Conservation (phyloP, 1,139 yeast species). For the Taiozyma sp. region DNA sequence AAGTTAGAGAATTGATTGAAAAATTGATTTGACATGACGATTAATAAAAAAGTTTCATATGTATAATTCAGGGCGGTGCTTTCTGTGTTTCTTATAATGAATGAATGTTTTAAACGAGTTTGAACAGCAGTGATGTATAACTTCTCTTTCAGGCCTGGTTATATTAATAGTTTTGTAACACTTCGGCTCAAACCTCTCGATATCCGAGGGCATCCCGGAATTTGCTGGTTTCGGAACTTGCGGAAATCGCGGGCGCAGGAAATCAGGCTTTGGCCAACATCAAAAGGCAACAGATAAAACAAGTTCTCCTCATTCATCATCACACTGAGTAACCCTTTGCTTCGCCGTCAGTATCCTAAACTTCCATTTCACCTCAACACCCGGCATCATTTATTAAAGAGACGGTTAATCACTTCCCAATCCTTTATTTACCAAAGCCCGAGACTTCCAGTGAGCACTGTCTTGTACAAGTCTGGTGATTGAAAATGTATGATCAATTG, state of each 20-base stretch:
- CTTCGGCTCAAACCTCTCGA: background rate
- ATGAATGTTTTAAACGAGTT: background rate
- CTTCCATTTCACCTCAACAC: background rate
- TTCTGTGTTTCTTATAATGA: background rate
- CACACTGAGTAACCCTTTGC: background rate
- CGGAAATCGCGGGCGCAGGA: background rate
- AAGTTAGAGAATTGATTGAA: conserved; percentile 23
- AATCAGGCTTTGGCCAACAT: background rate
- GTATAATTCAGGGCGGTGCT: background rate
- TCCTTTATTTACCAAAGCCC: background rate
- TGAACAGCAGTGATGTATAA: background rate
- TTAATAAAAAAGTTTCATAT: background rate
- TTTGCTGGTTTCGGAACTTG: background rate
- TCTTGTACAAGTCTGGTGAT: background rate
- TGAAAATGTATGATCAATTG: background rate
- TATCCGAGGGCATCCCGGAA: background rate
- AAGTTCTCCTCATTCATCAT: background rate
- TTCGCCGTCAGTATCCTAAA: background rate
- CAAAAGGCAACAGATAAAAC: background rate
- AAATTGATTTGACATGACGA: conserved; percentile 10
- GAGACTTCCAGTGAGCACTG: background rate
- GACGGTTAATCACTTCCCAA: background rate
- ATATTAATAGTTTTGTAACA: too few species aligned
- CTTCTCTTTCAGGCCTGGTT: too few species aligned
- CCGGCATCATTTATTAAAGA: background rate